Conservation (phyloP, 2,329 filamentous ascomycete species). For the Talaromyces sp. region DNA sequence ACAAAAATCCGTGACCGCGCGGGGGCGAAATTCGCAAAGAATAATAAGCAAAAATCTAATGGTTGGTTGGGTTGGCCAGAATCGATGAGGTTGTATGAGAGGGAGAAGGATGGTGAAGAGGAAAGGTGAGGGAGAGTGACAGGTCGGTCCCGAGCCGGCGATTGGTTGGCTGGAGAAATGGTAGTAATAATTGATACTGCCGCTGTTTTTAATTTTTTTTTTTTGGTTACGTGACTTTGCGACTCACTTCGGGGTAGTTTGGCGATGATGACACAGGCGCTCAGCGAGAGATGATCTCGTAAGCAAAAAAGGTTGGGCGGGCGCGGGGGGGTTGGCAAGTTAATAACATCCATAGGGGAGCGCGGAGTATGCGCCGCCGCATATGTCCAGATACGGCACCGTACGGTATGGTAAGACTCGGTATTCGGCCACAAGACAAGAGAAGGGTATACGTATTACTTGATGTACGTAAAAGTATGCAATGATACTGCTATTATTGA, state of each 20-base stretch:
- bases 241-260: neutral
- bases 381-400: neutral
- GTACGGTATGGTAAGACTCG: neutral
- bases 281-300: conserved; percentile 28
- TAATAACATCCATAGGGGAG: conserved; percentile 16
- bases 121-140: neutral
- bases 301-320: conserved; percentile 22
- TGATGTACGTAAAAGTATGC: too few relatives aligned
- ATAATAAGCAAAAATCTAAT: neutral
- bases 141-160: conserved; percentile 6
- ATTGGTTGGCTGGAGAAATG: conserved; percentile 6
- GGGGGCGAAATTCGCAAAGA: neutral
- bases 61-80: neutral
- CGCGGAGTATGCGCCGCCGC: neutral
- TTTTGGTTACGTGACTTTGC: neutral
- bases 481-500: too few relatives aligned
- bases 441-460: too few relatives aligned
- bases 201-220: conserved; percentile 6
- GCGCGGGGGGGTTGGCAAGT: conserved; percentile 10
- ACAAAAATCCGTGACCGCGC: neutral
- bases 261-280: neutral
- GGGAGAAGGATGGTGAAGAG: neutral
- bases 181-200: conserved; percentile 16
- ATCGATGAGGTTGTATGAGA: neutral
- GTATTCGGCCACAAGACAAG: neutral